Evolutionary conservation across 2,329 filamentous ascomycete species (phyloP).

Genomic region (Stachybotrys echinatus): DNA sequence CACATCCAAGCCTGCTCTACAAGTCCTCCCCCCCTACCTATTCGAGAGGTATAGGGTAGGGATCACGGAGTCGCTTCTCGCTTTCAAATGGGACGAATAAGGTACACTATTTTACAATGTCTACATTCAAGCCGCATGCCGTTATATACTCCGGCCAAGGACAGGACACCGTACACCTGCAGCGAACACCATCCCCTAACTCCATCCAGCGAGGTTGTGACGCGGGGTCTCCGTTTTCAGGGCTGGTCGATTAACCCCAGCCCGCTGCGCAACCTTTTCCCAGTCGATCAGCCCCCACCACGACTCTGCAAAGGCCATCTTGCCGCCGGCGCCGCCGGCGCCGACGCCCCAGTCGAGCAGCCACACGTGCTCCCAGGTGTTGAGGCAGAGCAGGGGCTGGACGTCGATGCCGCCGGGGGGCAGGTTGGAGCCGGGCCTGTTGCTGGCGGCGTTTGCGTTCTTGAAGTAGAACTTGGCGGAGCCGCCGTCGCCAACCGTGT

Average conservation of each 20-base stretch:
- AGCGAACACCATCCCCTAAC: too few relatives aligned
- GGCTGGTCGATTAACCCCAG: conserved; percentile 25
- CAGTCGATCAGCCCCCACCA: conserved; percentile 94
- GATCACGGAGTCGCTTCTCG: neutral
- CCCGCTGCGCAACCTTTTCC: conserved; percentile 56
- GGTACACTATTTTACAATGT: neutral
- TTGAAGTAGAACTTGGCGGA: conserved; percentile 32
- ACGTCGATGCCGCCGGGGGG: conserved; percentile 65
- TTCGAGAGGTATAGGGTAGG: neutral
- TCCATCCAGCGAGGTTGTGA: too few relatives aligned
- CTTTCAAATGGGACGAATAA: neutral
- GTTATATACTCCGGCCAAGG: neutral
- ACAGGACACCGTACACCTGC: neutral
- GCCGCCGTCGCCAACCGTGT: conserved; percentile 45
- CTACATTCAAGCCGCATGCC: neutral
- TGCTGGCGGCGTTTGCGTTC: conserved; percentile 15
- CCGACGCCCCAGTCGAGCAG: conserved; percentile 70
- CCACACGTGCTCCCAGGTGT: conserved; percentile 95
- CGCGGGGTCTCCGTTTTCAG: conserved; percentile 17
- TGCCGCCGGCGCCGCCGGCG: conserved; percentile 58
- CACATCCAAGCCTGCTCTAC: too few relatives aligned
- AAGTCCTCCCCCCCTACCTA: neutral
- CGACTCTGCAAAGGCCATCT: conserved; percentile 65
- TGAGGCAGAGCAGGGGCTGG: conserved; percentile 80
- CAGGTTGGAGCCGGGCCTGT: conserved; percentile 25